Conservation (phyloP, 768 basidiomycete genomes). For the Polyporus arcularius region DNA sequence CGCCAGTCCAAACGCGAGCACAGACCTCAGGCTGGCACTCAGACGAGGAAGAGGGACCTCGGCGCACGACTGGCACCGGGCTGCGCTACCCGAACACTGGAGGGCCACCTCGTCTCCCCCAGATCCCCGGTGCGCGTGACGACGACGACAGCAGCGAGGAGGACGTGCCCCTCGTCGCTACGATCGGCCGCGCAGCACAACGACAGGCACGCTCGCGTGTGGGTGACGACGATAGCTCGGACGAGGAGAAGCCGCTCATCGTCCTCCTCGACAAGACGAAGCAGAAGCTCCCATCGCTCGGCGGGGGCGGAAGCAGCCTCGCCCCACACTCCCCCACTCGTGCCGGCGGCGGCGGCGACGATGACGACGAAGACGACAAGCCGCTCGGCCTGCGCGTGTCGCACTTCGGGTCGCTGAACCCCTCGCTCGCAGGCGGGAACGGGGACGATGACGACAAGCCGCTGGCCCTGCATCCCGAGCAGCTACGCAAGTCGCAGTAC, state of each 20-base stretch:
- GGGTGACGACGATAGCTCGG: constrained; percentile 40
- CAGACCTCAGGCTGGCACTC: constrained; percentile 46
- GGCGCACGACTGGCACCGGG: constrained; percentile 60
- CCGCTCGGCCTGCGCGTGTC: constrained; percentile 77
- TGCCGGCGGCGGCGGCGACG: constrained; percentile 41
- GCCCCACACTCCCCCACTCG: constrained; percentile 17
- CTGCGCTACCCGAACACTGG: constrained; percentile 46
- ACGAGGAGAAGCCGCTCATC: constrained; percentile 75
- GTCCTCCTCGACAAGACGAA: constrained; percentile 52
- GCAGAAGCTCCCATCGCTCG: constrained; percentile 44
- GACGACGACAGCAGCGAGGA: constrained; percentile 69
- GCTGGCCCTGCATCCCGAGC: constrained; percentile 74
- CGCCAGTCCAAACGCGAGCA: constrained; percentile 2
- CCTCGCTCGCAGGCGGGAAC: constrained; percentile 24
- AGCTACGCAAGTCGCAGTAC: constrained; percentile 69
- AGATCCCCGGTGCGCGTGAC: constrained; percentile 3
- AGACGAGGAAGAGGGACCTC: constrained; percentile 62
- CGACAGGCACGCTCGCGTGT: constrained; percentile 39
- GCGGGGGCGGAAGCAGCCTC: constrained; percentile 31
- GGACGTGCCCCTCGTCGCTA: constrained; percentile 73
- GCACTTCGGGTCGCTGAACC: constrained; percentile 59
- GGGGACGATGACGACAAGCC: constrained; percentile 72
- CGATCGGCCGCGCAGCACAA: constrained; percentile 55
- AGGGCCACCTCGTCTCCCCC: constrained; percentile 19
- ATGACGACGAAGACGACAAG: constrained; percentile 64